These are phyloP conservation scores for Cupressus sempervirens DNA, from an alignment of 75 land plant genomes.

Conservation along the genomic window DNA sequence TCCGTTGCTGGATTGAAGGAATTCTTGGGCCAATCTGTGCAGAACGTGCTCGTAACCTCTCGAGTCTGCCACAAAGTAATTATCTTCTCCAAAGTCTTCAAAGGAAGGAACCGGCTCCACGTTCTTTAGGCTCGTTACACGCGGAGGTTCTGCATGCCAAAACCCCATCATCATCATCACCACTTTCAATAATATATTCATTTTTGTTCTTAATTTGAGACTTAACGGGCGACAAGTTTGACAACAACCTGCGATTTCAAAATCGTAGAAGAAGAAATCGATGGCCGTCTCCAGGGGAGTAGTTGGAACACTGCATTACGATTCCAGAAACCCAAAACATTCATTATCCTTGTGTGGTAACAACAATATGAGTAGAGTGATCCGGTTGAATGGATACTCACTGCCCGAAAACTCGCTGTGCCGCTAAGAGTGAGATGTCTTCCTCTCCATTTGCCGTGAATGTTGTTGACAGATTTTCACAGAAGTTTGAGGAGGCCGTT, in stretches of 20 bases:
- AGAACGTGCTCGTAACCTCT: slow-evolving; percentile 54
- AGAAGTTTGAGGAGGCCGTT: neutral
- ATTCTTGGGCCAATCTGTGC: slow-evolving; percentile 42
- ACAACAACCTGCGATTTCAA: slow-evolving; percentile 16
- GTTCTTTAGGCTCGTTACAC: slow-evolving; percentile 59
- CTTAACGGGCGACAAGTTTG: no score
- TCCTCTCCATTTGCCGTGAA: neutral
- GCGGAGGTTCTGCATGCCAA: slow-evolving; percentile 48
- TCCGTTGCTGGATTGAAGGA: slow-evolving; percentile 24
- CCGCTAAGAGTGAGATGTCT: slow-evolving; percentile 5
- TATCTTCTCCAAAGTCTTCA: slow-evolving; percentile 42
- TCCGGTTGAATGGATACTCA: neutral
- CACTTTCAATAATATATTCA: no score
- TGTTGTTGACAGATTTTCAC: neutral
- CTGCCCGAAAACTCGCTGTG: neutral
- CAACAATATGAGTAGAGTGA: no score
- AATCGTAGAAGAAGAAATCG: no score
- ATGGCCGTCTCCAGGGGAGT: no score
- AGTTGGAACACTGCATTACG: slow-evolving; percentile 31
- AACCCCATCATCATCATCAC: no score
- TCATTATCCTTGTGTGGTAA: no score
- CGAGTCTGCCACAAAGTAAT: slow-evolving; percentile 51
- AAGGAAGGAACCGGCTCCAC: slow-evolving; percentile 47
- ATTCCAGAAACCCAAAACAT: neutral
- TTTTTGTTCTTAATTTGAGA: no score